phyloP scores from a whole-genome alignment of 2,329 filamentous ascomycete species.

The Hymenoscyphus scutula region DNA sequence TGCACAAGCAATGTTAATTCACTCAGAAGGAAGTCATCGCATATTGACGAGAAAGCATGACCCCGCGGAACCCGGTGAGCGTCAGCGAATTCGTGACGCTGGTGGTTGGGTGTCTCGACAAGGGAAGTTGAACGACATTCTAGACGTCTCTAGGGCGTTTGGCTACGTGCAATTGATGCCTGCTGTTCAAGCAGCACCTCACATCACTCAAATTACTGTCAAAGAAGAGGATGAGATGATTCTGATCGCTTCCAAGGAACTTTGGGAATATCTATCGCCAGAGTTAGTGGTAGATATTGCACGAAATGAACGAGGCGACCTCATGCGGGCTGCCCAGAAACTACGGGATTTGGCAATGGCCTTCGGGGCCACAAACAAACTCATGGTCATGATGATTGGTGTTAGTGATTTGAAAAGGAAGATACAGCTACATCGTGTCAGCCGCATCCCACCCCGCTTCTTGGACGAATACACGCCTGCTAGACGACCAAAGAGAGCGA shows the following conservation, averaged over 20 bases:
- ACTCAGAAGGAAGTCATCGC: constrained; percentile 78
- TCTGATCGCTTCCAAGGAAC: constrained; percentile 82
- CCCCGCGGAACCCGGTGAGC: constrained; percentile 79
- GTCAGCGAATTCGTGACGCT: constrained; percentile 86
- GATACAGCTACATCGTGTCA: constrained; percentile 65
- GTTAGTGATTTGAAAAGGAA: constrained; percentile 86
- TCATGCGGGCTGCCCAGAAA: constrained; percentile 95
- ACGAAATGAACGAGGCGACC: constrained; percentile 77
- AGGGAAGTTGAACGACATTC: constrained; percentile 85
- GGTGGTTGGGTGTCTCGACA: constrained; percentile 95
- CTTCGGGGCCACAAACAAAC: constrained; percentile 89
- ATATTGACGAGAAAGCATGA: constrained; percentile 91
- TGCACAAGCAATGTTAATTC: constrained; percentile 91
- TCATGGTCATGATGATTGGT: constrained; percentile 99
- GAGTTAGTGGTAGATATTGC: constrained; percentile 91
- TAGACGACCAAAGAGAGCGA: constrained; percentile 61
- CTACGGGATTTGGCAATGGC: constrained; percentile 92
- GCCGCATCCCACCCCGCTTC: constrained; percentile 76
- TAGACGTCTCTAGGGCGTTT: constrained; percentile 91
- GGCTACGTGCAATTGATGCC: constrained; percentile 93
- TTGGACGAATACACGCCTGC: constrained; percentile 67
- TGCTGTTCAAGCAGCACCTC: constrained; percentile 84
- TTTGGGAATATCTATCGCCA: constrained; percentile 92
- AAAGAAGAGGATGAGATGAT: constrained; percentile 92
- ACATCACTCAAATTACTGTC: constrained; percentile 74